Evolutionary conservation across 306 rosid species (phyloP), one percentile per base, ranked within the genome.

Genomic region (Delonix regia): DNA sequence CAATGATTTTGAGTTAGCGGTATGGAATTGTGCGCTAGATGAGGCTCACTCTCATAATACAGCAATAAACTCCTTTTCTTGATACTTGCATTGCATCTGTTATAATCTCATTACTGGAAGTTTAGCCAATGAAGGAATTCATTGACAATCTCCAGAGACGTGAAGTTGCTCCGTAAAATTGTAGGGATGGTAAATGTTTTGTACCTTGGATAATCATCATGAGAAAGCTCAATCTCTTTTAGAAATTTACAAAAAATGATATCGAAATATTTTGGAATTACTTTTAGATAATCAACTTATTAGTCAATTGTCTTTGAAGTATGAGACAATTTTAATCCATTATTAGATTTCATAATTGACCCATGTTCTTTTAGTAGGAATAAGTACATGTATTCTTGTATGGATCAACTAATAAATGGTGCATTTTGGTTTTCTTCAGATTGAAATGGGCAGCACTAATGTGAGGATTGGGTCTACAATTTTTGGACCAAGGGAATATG

Each of bases 401-500:
- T 22, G 9, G 12, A 42, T 42, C 0, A 13, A 8, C 47, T 42
- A 1, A 8, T 1, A 21, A 8, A 21, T 56, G 62, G 33, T 8
- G 9, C 9, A 42, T 1, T 14, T 42, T 42, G 1, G 0, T 42
- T 8, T 28, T 82, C 80, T 87, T 83, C 99, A 95, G 99, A 89
- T 93, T 71, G 96, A 93, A 81, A 86, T 87, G 90, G 96, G 97
- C 16, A 95, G 99, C 77, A 93, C 99, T 12, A 95, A 81, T 78
- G 98, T 92, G 81, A 89, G 99, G 76, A 47, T 95, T 62, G 99
- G 99, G 34, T 95, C 98, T 16, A 93, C 92, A 10, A 91, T 95
- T 82, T 95, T 95, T 83, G 99, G 98, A 76, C 81, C 98, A n/a
- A 91, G 99, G 78, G 99, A 95, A 39, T 95, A 95, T 82, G 78